These are phyloP conservation scores for Scutellaria galericulata DNA, from an alignment of 257 asterid genomes.

Conservation along the genomic window DNA sequence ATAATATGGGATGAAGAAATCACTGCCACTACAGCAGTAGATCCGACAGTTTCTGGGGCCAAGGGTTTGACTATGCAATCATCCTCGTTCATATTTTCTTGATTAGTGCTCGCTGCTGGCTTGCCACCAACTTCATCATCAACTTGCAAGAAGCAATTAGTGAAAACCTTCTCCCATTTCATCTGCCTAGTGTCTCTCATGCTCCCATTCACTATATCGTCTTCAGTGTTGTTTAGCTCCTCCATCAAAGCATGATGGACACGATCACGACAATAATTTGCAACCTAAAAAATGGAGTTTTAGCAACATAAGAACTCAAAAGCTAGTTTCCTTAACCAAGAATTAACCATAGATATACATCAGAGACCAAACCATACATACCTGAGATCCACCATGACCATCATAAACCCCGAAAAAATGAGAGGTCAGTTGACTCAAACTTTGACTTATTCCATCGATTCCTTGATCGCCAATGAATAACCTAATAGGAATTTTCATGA, in stretches of 20 bases:
- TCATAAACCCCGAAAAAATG: constrained; percentile 92
- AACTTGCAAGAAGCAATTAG: constrained; percentile 66
- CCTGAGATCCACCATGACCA: constrained; percentile 99
- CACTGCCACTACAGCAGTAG: constrained; percentile 83
- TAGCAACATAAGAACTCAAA: not conserved
- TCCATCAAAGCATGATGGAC: constrained; percentile 71
- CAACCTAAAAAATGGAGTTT: constrained; percentile 56
- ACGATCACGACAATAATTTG: constrained; percentile 81
- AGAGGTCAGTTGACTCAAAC: constrained; percentile 67
- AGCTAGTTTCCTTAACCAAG: not conserved
- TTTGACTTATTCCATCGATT: constrained; percentile 61
- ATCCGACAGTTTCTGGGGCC: constrained; percentile 83
- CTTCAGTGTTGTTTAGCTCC: constrained; percentile 50
- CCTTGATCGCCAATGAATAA: constrained; percentile 65
- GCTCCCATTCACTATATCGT: constrained; percentile 42
- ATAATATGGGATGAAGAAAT: constrained; percentile 78
- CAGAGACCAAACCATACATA: constrained; percentile 28
- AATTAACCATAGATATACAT: not conserved
- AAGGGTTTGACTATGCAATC: constrained; percentile 50
- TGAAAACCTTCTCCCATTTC: constrained; percentile 77
- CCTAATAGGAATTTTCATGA: constrained; percentile 75
- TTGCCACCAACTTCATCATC: constrained; percentile 83
- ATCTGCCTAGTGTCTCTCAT: constrained; percentile 53
- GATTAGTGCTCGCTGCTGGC: constrained; percentile 13
- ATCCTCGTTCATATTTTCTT: constrained; percentile 29